A percentile compares a stretch with the other conserved stretches of the same genome.
phyloP scores from a whole-genome alignment of 2,329 filamentous ascomycete species.

The Cadophora sp. region DNA sequence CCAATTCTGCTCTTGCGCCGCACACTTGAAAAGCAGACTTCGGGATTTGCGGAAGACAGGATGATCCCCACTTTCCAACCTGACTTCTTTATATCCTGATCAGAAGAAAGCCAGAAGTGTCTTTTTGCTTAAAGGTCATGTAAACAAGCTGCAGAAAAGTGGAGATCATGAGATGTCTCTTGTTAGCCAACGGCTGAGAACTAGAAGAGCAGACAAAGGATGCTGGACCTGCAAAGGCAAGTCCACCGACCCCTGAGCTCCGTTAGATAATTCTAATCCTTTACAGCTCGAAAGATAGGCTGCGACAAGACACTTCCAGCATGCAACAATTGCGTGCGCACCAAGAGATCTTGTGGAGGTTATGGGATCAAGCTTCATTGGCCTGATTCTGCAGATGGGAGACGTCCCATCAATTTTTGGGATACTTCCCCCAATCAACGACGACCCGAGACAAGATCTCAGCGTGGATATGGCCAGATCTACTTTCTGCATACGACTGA shows the following conservation, averaged over 20 bases:
- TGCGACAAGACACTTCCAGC: no score
- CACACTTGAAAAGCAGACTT: neutral
- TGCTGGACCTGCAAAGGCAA: constrained; percentile 5
- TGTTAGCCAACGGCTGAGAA: neutral
- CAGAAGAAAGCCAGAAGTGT: neutral
- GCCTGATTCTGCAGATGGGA: no score
- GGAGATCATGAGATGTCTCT: neutral
- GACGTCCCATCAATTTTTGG: no score
- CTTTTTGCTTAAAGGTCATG: neutral
- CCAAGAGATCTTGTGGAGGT: no score
- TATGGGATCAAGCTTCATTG: no score
- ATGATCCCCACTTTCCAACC: neutral
- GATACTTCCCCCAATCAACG: no score
- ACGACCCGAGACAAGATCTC: no score
- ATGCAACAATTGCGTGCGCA: no score
- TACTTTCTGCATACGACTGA: no score
- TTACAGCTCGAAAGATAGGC: no score
- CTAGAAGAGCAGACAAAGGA: neutral
- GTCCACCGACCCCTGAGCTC: neutral
- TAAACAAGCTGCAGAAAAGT: neutral
- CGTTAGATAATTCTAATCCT: no score
- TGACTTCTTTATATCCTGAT: neutral
- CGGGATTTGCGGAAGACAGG: neutral
- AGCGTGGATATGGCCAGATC: no score
- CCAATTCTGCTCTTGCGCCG: neutral